Base-by-base conservation (phyloP, 169 alveolate genomes). In the Eimeria tenella region DNA sequence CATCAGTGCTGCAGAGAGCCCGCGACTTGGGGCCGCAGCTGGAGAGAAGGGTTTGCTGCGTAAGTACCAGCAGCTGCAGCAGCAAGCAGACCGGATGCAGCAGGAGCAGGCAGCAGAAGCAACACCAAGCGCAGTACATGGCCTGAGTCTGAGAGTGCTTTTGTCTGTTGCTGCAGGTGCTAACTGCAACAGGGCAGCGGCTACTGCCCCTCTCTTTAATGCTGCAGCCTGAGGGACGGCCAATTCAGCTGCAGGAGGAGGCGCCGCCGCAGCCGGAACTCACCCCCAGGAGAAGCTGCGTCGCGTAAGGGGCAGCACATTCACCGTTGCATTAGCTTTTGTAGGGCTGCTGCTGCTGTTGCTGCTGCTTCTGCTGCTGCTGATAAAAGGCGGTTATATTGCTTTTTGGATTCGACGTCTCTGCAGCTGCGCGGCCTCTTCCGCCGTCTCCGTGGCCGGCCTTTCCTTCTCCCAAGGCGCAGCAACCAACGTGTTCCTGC, bases 1-100 rank as follows among this genome's bases (percentile, higher is more conserved):
- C 93, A 3, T 65, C 82, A 4, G 83, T 86, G 83, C 93, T 86
- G 93, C 93, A 86, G 93, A 68, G 93, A 5, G 82, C 79, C 13
- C 42, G 83, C 4, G 93, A 65, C 13, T 4, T 63, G 17, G 82
- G 83, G 13, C 50, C 65, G 0, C 93, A 63, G 53, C 56, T 63
- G 23, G 83, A 65, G 55, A 62, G 68, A n/a, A 31, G 70, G 50
- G 70, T 63, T 23, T 63, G 82, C 79, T 65, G 82, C 21, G 83
- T 63, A n/a, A 63, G 82, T 23, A 0, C 23, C 53, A 77, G 31
- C 90, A 55, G 75, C 21, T 11, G 75, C 56, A 3, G 50, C 90
- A 5, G 49, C 90, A 42, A 68, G 77, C 77, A 21, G 58, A 15
- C 90, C 9, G 49, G 77, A 42, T 21, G 77, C 77, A 21, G 58